Conservation (phyloP, 2,329 filamentous ascomycete species). For the Aspergillus clavatus region DNA sequence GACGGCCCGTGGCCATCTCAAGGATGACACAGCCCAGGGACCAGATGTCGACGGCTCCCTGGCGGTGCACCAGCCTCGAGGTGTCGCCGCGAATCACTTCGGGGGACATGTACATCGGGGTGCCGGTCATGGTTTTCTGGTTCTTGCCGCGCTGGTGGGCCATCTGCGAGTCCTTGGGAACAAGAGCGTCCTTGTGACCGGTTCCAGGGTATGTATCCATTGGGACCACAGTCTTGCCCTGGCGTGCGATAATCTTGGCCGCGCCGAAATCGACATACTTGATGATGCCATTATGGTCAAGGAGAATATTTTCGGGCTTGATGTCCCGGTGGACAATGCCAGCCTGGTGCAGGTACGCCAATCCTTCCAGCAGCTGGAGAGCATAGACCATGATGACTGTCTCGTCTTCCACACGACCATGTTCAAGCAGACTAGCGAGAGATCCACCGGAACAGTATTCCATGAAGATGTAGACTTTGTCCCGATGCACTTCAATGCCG, state of each 20-base stretch:
- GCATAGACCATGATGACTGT: constrained; percentile 97
- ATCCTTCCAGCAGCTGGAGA: constrained; percentile 85
- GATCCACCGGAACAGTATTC: constrained; percentile 97
- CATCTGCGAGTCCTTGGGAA: constrained; percentile 28
- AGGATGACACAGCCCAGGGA: constrained; percentile 93
- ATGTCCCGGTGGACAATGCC: constrained; percentile 95
- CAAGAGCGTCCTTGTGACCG: constrained; percentile 37
- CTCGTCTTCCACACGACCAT: constrained; percentile 95
- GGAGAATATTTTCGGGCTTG: constrained; percentile 94
- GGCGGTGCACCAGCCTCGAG: constrained; percentile 65
- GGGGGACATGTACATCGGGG: constrained; percentile 99
- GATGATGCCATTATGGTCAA: constrained; percentile 96
- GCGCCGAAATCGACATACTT: constrained; percentile 99
- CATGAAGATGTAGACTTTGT: constrained; percentile 99
- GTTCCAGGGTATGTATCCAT: constrained; percentile 50
- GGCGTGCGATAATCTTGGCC: constrained; percentile 90
- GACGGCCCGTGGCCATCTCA: constrained; percentile 92
- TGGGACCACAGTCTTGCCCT: constrained; percentile 77
- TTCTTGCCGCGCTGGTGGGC: constrained; percentile 42
- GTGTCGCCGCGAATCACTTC: constrained; percentile 93
- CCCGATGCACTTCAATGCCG: constrained; percentile 94
- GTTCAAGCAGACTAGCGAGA: constrained; percentile 80
- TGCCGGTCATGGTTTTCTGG: constrained; percentile 93
- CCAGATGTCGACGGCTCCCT: constrained; percentile 91
- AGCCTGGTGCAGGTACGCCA: constrained; percentile 88